These are phyloP conservation scores for Yamadazyma endophytica DNA, from an alignment of 805 yeast species.

Conservation along the genomic window DNA sequence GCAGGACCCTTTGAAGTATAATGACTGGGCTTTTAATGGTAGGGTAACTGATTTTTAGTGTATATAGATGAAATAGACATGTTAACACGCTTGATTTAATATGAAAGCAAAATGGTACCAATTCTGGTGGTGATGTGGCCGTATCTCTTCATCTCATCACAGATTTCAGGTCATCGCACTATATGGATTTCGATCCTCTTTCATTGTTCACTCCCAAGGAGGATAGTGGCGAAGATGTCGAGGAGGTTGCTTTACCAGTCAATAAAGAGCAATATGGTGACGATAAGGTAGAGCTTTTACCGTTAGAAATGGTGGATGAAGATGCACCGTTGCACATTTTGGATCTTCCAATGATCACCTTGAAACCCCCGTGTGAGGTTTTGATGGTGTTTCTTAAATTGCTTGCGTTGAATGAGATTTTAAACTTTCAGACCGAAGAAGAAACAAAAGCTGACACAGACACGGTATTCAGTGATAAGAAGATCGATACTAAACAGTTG, in stretches of 20 bases:
- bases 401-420: slow-evolving; percentile 45
- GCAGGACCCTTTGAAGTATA: slow-evolving; percentile 89
- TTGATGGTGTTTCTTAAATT: slow-evolving; percentile 43
- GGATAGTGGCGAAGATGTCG: slow-evolving; percentile 2
- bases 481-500: slow-evolving; percentile 21
- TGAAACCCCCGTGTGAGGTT: slow-evolving; percentile 44
- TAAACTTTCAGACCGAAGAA: slow-evolving; percentile 42
- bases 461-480: slow-evolving; percentile 28
- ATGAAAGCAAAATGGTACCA: no score
- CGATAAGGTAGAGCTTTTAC: no score
- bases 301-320: slow-evolving; percentile 13
- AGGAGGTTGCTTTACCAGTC: background rate
- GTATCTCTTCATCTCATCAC: slow-evolving; percentile 7
- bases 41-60: slow-evolving; percentile 86
- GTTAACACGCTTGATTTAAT: no score
- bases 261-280: no score
- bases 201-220: slow-evolving; percentile 31
- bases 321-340: slow-evolving; percentile 44
- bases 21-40: slow-evolving; percentile 87
- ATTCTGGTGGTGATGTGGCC: background rate
- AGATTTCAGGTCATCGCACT: no score
- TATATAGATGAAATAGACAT: background rate
- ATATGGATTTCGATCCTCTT: slow-evolving; percentile 41
- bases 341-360: slow-evolving; percentile 54
- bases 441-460: slow-evolving; percentile 2